phyloP scores from a whole-genome alignment of 2,329 filamentous ascomycete genomes.

The Epichloe hybrida region DNA sequence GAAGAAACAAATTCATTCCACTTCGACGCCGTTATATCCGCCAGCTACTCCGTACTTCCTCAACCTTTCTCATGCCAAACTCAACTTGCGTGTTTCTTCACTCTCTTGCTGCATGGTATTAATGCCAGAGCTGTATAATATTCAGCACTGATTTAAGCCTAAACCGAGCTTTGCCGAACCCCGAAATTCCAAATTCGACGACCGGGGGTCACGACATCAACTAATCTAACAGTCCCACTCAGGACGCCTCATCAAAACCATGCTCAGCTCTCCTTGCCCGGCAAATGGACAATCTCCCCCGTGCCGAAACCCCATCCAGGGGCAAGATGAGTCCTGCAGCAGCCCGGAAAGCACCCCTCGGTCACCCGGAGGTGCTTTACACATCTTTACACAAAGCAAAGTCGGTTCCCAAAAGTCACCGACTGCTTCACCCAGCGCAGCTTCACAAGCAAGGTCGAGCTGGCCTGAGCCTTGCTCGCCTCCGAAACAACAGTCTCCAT shows the following conservation, averaged over 20 bases:
- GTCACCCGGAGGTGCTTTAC: background rate
- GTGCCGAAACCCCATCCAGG: constrained; percentile 4
- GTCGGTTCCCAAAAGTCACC: background rate
- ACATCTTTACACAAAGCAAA: background rate
- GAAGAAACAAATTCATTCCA: background rate
- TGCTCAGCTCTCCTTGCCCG: constrained; percentile 11
- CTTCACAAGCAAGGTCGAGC: background rate
- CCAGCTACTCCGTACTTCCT: no score
- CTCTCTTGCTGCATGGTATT: background rate
- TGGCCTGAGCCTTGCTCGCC: background rate
- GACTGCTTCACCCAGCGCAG: background rate
- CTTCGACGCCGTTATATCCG: background rate
- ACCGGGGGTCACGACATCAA: constrained; percentile 3
- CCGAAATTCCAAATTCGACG: background rate
- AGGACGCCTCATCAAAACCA: constrained; percentile 9
- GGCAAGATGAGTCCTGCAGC: constrained; percentile 2
- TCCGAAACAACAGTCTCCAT: constrained; percentile 1
- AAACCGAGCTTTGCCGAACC: background rate
- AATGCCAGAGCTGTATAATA: background rate
- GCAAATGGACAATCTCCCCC: background rate
- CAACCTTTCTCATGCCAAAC: background rate
- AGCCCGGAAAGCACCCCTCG: constrained; percentile 1
- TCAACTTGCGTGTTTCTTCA: background rate
- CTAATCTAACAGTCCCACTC: constrained; percentile 8
- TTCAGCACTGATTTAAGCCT: background rate